Conservation (phyloP, 2,329 filamentous ascomycete species). For the Fusarium pseudograminearum region DNA sequence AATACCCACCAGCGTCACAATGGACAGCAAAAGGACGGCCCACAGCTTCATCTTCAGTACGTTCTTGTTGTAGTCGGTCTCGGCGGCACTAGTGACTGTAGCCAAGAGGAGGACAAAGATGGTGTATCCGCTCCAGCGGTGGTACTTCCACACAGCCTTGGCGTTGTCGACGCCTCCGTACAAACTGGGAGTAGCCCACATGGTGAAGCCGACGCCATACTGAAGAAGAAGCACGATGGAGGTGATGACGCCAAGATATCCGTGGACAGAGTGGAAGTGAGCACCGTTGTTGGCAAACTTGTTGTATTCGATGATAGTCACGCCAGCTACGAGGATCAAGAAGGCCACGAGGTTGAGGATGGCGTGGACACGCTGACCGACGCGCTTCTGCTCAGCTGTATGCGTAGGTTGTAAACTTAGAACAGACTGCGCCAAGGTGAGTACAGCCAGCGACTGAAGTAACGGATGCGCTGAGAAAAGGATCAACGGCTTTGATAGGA, state of each 20-base stretch:
- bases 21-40: conserved; percentile 74
- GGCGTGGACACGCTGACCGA: conserved; percentile 73
- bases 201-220: conserved; percentile 82
- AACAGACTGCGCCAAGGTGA: conserved; percentile 82
- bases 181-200: conserved; percentile 79
- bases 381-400: conserved; percentile 77
- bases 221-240: conserved; percentile 78
- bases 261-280: conserved; percentile 86
- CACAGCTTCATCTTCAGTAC: conserved; percentile 80
- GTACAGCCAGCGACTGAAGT: conserved; percentile 72
- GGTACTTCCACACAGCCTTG: conserved; percentile 90
- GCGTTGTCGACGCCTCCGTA: conserved; percentile 85
- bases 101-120: conserved; percentile 77
- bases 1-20: conserved; percentile 77
- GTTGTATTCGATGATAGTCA: conserved; percentile 83
- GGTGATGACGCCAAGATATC: conserved; percentile 82
- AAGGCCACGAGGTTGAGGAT: conserved; percentile 75
- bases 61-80: conserved; percentile 78
- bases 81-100: conserved; percentile 79
- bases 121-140: conserved; percentile 81
- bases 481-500: conserved; percentile 77
- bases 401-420: conserved; percentile 90
- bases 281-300: conserved; percentile 75
- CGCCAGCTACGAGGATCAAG: conserved; percentile 71
- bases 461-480: conserved; percentile 93